These are phyloP conservation scores for Alnus rubra DNA, from an alignment of 306 rosid genomes.

Conservation along the genomic window DNA sequence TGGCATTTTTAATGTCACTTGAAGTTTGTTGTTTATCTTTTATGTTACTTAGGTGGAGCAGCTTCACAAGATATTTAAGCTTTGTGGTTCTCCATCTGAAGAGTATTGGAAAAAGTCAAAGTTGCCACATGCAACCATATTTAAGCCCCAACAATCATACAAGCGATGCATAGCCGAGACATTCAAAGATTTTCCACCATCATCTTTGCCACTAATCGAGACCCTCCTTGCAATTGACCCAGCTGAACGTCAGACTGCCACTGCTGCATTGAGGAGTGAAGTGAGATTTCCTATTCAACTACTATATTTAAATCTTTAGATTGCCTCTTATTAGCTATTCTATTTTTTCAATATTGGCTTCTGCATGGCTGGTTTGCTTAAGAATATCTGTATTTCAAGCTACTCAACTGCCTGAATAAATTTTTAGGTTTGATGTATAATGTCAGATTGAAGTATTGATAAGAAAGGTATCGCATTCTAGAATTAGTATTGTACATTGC, in stretches of 20 bases:
- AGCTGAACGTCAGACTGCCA: slow-evolving; percentile 76
- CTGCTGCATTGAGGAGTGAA: slow-evolving; percentile 76
- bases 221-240: slow-evolving; percentile 84
- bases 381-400: slow-evolving; percentile 4
- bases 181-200: slow-evolving; percentile 72
- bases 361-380: slow-evolving; percentile 8
- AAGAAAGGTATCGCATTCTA: neutral
- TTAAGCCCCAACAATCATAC: slow-evolving; percentile 86
- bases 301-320: slow-evolving; percentile 15
- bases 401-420: neutral
- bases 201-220: slow-evolving; percentile 78
- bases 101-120: slow-evolving; percentile 87
- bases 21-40: slow-evolving; percentile 23
- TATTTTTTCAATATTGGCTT: slow-evolving; percentile 10
- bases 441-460: neutral
- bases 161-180: slow-evolving; percentile 74
- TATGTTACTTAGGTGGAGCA: slow-evolving; percentile 69
- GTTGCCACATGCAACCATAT: slow-evolving; percentile 87
- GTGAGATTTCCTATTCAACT: slow-evolving; percentile 54
- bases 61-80: slow-evolving; percentile 90
- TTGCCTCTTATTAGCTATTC: slow-evolving; percentile 6
- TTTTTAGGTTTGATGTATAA: neutral
- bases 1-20: slow-evolving; percentile 22
- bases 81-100: slow-evolving; percentile 92
- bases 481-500: neutral